Conservation (phyloP, 495 filamentous ascomycete species). For the Hypoxylon rickii region DNA sequence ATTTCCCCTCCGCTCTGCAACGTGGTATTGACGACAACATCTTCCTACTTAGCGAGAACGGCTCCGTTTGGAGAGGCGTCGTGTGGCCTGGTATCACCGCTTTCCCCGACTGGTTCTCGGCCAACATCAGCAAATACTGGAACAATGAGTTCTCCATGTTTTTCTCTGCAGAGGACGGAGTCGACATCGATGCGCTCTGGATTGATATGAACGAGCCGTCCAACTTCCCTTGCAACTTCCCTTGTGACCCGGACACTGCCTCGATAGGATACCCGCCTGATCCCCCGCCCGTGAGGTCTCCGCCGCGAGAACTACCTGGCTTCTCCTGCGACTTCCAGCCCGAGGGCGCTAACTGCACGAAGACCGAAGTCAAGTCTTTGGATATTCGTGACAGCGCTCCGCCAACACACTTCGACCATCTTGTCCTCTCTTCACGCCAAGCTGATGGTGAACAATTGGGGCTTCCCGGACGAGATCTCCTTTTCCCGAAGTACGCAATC, state of each 20-base stretch:
- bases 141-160: slow-evolving; percentile 70
- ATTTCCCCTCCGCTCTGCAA: slow-evolving; percentile 66
- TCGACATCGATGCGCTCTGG: slow-evolving; percentile 87
- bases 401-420: slow-evolving; percentile 19
- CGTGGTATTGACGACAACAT: slow-evolving; percentile 63
- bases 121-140: slow-evolving; percentile 71
- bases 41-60: slow-evolving; percentile 68
- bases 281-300: slow-evolving; percentile 65
- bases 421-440: slow-evolving; percentile 25
- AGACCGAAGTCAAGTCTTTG: slow-evolving; percentile 21
- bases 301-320: slow-evolving; percentile 68
- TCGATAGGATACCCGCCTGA: slow-evolving; percentile 66
- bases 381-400: slow-evolving; percentile 29
- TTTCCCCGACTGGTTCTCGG: slow-evolving; percentile 85
- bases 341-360: slow-evolving; percentile 40
- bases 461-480: slow-evolving; percentile 65
- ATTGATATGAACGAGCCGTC: slow-evolving; percentile 84
- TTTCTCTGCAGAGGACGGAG: slow-evolving; percentile 66
- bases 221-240: slow-evolving; percentile 70
- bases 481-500: slow-evolving; percentile 76
- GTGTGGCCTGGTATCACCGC: slow-evolving; percentile 85
- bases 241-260: slow-evolving; percentile 63
- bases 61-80: slow-evolving; percentile 72
- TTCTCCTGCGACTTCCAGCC: slow-evolving; percentile 77
- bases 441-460: slow-evolving; percentile 52